Evolutionary conservation across 2,329 filamentous ascomycete genomes (phyloP), one percentile per base, ranked within the genome.

Genomic region (Botrytis tulipae): DNA sequence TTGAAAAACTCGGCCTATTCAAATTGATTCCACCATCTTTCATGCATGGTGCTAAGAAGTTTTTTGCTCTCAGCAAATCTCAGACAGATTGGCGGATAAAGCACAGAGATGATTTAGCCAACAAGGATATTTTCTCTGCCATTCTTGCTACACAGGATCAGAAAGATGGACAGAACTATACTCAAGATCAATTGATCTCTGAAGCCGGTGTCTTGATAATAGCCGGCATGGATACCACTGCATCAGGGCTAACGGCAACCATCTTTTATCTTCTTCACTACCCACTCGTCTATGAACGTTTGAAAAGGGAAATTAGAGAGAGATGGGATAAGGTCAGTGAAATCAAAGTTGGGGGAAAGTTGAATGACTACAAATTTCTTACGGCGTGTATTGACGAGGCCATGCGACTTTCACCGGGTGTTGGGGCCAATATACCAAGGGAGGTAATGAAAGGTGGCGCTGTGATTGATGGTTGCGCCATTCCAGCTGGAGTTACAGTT

Each of bases 401-500:
- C 14, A 71, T 80, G 73, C 75, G 78, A 20, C 68, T 80, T 40
- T 71, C 69, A 1, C 75, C 78, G 80, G 75, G 75, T 0, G 73
- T 78, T 2, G 73, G 68, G 10, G 76, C 76, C 0, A 68, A 75
- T 12, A 63, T 79, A 4, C 76, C 76, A 20, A 75, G 79, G 4
- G 76, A 77, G 60, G 74, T 78, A 20, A 66, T 78, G 25, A 20
- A 66, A 0, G 74, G 75, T 3, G 79, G 78, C 0, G 46, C 76
- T 1, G 40, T 51, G 3, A 76, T 80, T 54, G 79, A 81, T 65
- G 79, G 78, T 9, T 37, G 67, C 9, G 79, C 74, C 12, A 73
- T 83, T 59, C 81, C 84, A 0, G 80, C 79, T 25, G 85, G 84
- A 7, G 82, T 82, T 22, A 81, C 84, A 65, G 82, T 83, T 42